A percentile compares a stretch with the other conserved stretches of the same genome.
These are phyloP conservation scores for Cercophora scortea DNA, from an alignment of 495 filamentous ascomycete species.

Conservation along the genomic window DNA sequence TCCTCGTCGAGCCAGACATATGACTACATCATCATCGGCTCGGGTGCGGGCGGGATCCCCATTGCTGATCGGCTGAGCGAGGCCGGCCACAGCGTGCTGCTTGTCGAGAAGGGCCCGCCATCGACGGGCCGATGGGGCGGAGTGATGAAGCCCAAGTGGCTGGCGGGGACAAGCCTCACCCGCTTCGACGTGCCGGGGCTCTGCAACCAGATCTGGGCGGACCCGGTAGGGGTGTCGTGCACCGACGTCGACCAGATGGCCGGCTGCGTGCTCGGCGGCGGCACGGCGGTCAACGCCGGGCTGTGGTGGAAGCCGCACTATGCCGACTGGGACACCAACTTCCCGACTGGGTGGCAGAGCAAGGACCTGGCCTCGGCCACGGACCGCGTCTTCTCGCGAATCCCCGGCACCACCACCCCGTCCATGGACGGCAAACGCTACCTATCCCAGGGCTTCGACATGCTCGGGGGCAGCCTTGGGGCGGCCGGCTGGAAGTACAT, in stretches of 20 bases:
- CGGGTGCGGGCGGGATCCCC: constrained; percentile 55
- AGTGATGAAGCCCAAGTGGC: constrained; percentile 50
- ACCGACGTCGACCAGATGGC: constrained; percentile 62
- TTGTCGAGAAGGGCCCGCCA: constrained; percentile 56
- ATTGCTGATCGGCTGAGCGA: constrained; percentile 54
- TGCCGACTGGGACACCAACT: constrained; percentile 65
- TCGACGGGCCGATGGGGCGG: constrained; percentile 51
- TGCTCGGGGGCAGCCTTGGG: constrained; percentile 45
- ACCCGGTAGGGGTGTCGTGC: constrained; percentile 52
- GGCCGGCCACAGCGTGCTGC: constrained; percentile 51
- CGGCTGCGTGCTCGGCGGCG: constrained; percentile 67
- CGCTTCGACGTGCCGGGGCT: constrained; percentile 69
- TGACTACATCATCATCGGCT: constrained; percentile 60
- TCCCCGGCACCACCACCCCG: constrained; percentile 59
- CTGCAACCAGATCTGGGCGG: constrained; percentile 57
- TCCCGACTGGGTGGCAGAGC: constrained; percentile 61
- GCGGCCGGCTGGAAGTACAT: constrained; percentile 54
- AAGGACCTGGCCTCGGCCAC: constrained; percentile 51
- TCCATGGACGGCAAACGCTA: constrained; percentile 59
- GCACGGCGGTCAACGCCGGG: constrained; percentile 61
- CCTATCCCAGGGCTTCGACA: constrained; percentile 53
- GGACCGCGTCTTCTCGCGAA: constrained; percentile 52
- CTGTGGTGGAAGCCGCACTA: constrained; percentile 41
- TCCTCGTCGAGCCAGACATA: constrained; percentile 39
- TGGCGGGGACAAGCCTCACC: constrained; percentile 55